Base-by-base conservation (phyloP, 208 protist genomes). In the Naegleria gruberi region DNA sequence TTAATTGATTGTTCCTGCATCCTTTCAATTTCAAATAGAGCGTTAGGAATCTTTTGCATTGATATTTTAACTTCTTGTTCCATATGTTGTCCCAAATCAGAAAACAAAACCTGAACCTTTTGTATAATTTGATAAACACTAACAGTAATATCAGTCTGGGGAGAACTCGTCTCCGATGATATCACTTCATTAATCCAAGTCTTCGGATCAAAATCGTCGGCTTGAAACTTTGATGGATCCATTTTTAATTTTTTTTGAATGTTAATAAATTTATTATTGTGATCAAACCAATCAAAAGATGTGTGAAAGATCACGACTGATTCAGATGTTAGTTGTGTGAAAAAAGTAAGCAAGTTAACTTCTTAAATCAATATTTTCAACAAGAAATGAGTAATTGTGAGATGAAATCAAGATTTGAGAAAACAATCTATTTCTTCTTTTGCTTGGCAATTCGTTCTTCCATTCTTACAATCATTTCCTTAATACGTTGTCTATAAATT, bases 21-120 rank as follows among this genome's bases (percentile, higher is more conserved):
- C 30, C n/a, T 77, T 77, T 77, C 65, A 77, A 77, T 77, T 77
- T 77, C 65, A 77, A 77, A 77, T n/a, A 77, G 26, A n/a, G 65
- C 65, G 34, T 77, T 77, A 37, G 65, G 65, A 37, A 77, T 77
- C 34, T 77, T 77, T n/a, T 77, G 65, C 26, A 77, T 77, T 8
- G 65, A 30, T 37, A 8, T 77, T 26, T 77, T 77, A 37, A 77
- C 65, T 77, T 77, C 65, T 37, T 77, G 30, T 77, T 77, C 65
- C 65, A 77, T 77, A 77, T 37, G 34, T 2, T 7, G 12, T 37
- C 65, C 30, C 8, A 77, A 77, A 37, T 77, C 65, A 7, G 65
- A 37, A n/a, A 77, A 77, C 34, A 77, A 77, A 37, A 37, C 65
- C 34, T 77, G 65, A 37, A 77, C 26, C 34, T 77, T 77, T 8